Conservation (phyloP, 2,329 filamentous ascomycete species). For the Trichoderma sp. region DNA sequence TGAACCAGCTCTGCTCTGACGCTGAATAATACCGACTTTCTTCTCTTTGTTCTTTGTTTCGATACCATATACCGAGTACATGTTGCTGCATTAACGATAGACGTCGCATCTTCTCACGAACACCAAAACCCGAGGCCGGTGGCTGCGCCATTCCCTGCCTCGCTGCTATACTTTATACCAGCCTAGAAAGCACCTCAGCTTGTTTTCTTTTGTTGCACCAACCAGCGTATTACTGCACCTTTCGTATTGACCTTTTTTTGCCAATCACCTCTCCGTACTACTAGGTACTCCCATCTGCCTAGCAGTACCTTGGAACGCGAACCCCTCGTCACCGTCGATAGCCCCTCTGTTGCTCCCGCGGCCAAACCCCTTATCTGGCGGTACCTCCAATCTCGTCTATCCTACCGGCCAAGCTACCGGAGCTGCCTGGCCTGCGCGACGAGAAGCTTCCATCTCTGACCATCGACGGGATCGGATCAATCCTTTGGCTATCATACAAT, state of each 20-base stretch:
- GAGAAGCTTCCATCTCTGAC: constrained; percentile 4
- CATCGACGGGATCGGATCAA: background rate
- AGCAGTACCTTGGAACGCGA: constrained; percentile 15
- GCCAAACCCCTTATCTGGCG: constrained; percentile 18
- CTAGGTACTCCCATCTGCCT: background rate
- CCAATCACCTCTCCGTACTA: constrained; percentile 2
- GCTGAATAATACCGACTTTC: constrained; percentile 14
- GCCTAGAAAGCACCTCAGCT: constrained; percentile 1
- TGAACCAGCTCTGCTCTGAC: constrained; percentile 1
- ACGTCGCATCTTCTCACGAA: constrained; percentile 16
- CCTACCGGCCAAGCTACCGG: background rate
- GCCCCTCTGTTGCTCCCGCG: constrained; percentile 15
- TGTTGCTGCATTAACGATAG: constrained; percentile 16
- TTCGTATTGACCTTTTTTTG: background rate
- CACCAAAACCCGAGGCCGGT: constrained; percentile 3
- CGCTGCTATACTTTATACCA: background rate
- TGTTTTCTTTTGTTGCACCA: constrained; percentile 14
- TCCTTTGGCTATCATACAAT: background rate
- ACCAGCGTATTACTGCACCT: constrained; percentile 13
- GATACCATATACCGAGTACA: background rate
- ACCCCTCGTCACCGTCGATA: constrained; percentile 19
- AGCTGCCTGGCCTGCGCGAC: background rate
- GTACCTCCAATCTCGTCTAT: constrained; percentile 18
- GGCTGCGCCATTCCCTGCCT: constrained; percentile 12
- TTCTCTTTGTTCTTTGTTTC: constrained; percentile 3